Conservation (phyloP, 208 protist species). For the Wallacemonas rigidus region DNA sequence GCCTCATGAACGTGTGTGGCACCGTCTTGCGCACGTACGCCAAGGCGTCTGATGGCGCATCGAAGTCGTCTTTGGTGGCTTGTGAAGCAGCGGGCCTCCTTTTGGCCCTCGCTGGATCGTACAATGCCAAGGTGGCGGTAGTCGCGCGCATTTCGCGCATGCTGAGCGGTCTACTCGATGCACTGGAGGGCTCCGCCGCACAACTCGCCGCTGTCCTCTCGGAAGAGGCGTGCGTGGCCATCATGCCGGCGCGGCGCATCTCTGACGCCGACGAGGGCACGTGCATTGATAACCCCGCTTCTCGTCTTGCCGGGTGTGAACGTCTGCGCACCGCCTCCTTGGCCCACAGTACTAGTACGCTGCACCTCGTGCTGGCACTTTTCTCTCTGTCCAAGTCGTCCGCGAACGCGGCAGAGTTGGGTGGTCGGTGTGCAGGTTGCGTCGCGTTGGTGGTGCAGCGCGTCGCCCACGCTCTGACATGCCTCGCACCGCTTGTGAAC, state of each 20-base stretch:
- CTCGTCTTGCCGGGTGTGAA: background rate
- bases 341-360: conserved; percentile 1
- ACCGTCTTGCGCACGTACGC: conserved; percentile 11
- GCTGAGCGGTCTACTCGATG: conserved; percentile 2
- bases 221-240: background rate
- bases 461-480: conserved; percentile 19
- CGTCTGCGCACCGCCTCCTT: background rate
- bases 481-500: conserved; percentile 16
- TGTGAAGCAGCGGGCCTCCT: conserved; percentile 50
- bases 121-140: conserved; percentile 36
- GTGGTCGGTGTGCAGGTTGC: conserved; percentile 26
- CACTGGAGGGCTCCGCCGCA: background rate
- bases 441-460: conserved; percentile 24
- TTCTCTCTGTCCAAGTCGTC: conserved; percentile 22
- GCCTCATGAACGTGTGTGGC: conserved; percentile 34
- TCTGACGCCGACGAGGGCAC: background rate
- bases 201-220: background rate
- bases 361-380: conserved; percentile 39
- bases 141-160: conserved; percentile 39
- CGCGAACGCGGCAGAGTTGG: conserved; percentile 33
- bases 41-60: background rate
- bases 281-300: background rate
- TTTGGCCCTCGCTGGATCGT: conserved; percentile 35
- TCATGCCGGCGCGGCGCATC: background rate
- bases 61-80: background rate